These are phyloP conservation scores for Panicum virgatum DNA, from an alignment of 202 grass and related monocot species.

Conservation along the genomic window DNA sequence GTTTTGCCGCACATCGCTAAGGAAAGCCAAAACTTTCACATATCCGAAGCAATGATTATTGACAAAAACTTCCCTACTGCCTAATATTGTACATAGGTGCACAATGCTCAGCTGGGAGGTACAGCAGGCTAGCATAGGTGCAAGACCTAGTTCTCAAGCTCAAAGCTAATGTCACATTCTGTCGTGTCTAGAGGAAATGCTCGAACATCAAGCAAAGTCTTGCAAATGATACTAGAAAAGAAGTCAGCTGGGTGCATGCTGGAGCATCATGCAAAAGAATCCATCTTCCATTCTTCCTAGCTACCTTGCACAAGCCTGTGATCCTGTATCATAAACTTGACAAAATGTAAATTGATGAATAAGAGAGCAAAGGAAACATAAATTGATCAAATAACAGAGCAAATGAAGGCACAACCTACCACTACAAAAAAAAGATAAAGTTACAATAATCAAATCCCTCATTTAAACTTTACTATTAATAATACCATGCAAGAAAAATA, in stretches of 20 bases:
- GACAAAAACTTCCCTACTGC: constrained; percentile 31
- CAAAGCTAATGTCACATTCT: constrained; percentile 5
- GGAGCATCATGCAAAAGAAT: constrained; percentile 38
- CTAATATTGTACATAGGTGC: constrained; percentile 37
- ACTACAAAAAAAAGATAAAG: neutral
- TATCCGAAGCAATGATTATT: constrained; percentile 60
- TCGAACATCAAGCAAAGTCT: constrained; percentile 28
- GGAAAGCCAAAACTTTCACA: constrained; percentile 42
- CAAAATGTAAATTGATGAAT: constrained; percentile 18
- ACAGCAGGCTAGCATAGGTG: constrained; percentile 23
- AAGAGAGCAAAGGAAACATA: neutral
- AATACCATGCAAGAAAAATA: neutral
- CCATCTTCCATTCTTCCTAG: constrained; percentile 20
- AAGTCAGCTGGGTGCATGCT: constrained; percentile 35
- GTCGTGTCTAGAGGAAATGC: constrained; percentile 36
- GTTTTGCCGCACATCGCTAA: constrained; percentile 12
- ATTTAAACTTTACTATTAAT: neutral
- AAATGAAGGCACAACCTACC: neutral
- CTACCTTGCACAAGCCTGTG: constrained; percentile 14
- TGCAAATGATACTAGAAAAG: constrained; percentile 37
- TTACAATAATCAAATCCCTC: neutral
- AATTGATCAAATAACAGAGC: neutral
- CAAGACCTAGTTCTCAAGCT: constrained; percentile 28
- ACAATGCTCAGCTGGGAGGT: constrained; percentile 5
- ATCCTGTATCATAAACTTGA: constrained; percentile 38